Conservation (phyloP, 2,329 filamentous ascomycete species). For the Fusarium algeriense region DNA sequence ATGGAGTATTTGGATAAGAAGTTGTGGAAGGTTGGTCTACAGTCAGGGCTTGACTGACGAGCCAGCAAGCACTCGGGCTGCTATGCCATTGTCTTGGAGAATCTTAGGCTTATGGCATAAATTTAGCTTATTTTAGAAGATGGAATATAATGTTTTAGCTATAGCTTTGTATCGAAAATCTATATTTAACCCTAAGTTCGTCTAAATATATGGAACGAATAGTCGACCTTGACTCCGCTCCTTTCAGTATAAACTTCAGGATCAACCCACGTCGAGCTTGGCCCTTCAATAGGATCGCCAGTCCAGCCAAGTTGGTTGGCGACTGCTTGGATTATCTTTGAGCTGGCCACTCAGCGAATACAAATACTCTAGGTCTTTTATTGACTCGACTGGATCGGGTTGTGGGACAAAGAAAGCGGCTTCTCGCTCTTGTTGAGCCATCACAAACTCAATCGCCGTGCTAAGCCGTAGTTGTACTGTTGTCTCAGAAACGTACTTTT, state of each 20-base stretch:
- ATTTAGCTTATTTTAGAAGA: too few relatives aligned
- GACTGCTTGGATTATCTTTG: neutral
- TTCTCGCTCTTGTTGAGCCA: neutral
- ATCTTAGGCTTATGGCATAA: too few relatives aligned
- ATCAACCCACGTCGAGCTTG: neutral
- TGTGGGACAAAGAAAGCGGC: neutral
- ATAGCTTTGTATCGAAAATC: too few relatives aligned
- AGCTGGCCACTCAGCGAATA: neutral
- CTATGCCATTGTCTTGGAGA: too few relatives aligned
- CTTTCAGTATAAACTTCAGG: neutral
- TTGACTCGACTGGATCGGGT: neutral
- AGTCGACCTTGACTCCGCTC: too few relatives aligned
- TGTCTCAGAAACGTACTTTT: neutral
- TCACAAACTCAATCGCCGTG: neutral
- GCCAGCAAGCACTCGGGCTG: too few relatives aligned
- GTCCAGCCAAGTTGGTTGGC: neutral
- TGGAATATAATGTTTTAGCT: too few relatives aligned
- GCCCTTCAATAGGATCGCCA: neutral
- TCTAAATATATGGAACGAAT: too few relatives aligned
- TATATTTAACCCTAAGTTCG: too few relatives aligned
- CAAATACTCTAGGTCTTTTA: neutral
- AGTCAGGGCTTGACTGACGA: neutral
- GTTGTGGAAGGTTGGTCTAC: constrained; percentile 17
- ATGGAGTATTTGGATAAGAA: constrained; percentile 33
- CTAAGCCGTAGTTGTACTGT: neutral